Conservation (phyloP, 108 stramenopile genomes). For the Chaetoceros muelleri region DNA sequence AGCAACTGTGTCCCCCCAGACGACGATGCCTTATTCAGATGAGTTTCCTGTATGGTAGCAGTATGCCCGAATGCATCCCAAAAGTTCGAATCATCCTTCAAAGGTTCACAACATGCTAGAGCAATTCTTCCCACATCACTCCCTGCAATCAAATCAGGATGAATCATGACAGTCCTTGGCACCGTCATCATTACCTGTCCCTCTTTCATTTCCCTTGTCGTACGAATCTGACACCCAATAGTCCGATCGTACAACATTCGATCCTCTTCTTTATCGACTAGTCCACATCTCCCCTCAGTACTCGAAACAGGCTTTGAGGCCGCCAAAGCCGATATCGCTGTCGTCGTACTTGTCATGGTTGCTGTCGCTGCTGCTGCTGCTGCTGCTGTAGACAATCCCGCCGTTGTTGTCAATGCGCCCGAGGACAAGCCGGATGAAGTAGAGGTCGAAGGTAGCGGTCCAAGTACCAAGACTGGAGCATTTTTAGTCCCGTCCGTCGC, state of each 20-base stretch:
- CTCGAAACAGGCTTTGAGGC: background rate
- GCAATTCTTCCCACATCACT: constrained; percentile 78
- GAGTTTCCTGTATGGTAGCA: constrained; percentile 25
- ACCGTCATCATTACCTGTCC: constrained; percentile 65
- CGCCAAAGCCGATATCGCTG: background rate
- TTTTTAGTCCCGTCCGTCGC: constrained; percentile 84
- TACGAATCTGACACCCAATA: constrained; percentile 76
- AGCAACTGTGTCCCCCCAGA: constrained; percentile 67
- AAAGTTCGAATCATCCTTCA: constrained; percentile 15
- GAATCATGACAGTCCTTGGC: constrained; percentile 62
- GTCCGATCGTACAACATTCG: constrained; percentile 70
- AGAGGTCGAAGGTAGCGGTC: constrained; percentile 17
- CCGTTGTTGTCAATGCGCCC: constrained; percentile 7
- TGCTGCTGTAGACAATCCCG: constrained; percentile 4
- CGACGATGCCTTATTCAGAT: constrained; percentile 32
- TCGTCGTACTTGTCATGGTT: background rate
- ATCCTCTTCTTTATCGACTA: constrained; percentile 53
- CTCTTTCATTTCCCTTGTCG: constrained; percentile 60
- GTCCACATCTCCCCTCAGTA: constrained; percentile 41
- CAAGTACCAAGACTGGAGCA: constrained; percentile 65
- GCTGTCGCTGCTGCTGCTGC: constrained; percentile 2
- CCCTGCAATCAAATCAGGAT: constrained; percentile 72
- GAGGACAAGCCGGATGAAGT: too few species aligned
- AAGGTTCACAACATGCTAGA: constrained; percentile 48
- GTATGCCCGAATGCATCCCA: constrained; percentile 77